Conservation (phyloP, 805 yeast species). For the Ogataea methanolica region DNA sequence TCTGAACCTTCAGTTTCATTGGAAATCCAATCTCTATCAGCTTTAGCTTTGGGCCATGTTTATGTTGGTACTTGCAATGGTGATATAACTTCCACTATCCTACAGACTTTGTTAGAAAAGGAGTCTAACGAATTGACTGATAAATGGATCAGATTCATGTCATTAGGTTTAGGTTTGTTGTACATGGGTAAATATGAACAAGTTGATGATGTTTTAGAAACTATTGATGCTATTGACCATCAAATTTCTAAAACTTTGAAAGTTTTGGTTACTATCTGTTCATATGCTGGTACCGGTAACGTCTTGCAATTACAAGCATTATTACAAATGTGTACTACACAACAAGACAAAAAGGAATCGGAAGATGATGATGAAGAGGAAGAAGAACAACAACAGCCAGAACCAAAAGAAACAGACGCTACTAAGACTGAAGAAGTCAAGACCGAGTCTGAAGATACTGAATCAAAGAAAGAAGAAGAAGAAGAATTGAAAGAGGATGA, state of each 20-base stretch:
- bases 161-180: conserved; percentile 85
- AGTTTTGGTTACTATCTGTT: conserved; percentile 86
- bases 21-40: conserved; percentile 81
- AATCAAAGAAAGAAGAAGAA: conserved; percentile 13
- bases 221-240: conserved; percentile 91
- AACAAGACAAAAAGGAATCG: conserved; percentile 51
- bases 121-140: conserved; percentile 70
- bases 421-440: conserved; percentile 48
- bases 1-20: conserved; percentile 70
- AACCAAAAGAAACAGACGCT: conserved; percentile 38
- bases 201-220: conserved; percentile 89
- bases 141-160: conserved; percentile 86
- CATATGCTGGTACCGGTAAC: conserved; percentile 97
- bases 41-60: conserved; percentile 87
- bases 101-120: conserved; percentile 87
- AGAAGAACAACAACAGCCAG: conserved; percentile 21
- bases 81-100: conserved; percentile 85
- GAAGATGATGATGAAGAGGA: conserved; percentile 54
- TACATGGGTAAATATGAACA: conserved; percentile 93
- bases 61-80: conserved; percentile 96
- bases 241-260: conserved; percentile 87
- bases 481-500: conserved; percentile 42
- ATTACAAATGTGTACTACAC: conserved; percentile 82
- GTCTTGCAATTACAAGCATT: conserved; percentile 90
- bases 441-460: conserved; percentile 14